Conservation (phyloP, 345 rosid species). For the Gossypioides kirkii region DNA sequence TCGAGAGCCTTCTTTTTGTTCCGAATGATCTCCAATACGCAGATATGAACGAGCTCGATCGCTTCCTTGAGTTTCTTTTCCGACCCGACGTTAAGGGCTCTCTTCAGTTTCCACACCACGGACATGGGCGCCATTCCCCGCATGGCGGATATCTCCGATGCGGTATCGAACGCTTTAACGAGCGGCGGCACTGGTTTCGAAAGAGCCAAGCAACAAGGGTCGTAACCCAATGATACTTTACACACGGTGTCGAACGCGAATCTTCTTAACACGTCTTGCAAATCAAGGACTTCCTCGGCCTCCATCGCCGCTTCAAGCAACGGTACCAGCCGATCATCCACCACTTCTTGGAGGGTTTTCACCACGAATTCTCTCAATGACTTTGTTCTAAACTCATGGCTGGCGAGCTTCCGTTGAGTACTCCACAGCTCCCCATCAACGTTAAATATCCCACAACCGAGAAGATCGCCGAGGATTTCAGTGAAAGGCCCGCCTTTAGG, state of each 20-base stretch:
- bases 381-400: constrained; percentile 45
- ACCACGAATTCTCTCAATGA: constrained; percentile 37
- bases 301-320: constrained; percentile 34
- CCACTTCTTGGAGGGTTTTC: constrained; percentile 33
- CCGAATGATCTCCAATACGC: constrained; percentile 33
- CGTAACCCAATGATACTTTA: constrained; percentile 47
- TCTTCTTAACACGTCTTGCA: constrained; percentile 54
- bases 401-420: constrained; percentile 48
- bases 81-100: constrained; percentile 42
- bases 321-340: constrained; percentile 41
- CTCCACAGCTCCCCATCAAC: constrained; percentile 63
- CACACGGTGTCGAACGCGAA: constrained; percentile 56
- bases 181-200: constrained; percentile 40
- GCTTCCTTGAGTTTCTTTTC: constrained; percentile 55
- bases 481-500: constrained; percentile 89
- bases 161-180: constrained; percentile 44
- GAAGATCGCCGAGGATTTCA: constrained; percentile 72
- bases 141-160: constrained; percentile 50
- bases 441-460: constrained; percentile 66
- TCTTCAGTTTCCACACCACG: constrained; percentile 63
- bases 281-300: constrained; percentile 28
- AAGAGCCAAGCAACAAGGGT: constrained; percentile 48
- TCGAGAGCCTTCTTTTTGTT: constrained; percentile 24
- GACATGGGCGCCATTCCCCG: constrained; percentile 46
- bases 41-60: constrained; percentile 30